Evolutionary conservation across 2,329 filamentous ascomycete species (phyloP), one percentile per base, ranked within the genome.

Genomic region (Zarea fungicola): DNA sequence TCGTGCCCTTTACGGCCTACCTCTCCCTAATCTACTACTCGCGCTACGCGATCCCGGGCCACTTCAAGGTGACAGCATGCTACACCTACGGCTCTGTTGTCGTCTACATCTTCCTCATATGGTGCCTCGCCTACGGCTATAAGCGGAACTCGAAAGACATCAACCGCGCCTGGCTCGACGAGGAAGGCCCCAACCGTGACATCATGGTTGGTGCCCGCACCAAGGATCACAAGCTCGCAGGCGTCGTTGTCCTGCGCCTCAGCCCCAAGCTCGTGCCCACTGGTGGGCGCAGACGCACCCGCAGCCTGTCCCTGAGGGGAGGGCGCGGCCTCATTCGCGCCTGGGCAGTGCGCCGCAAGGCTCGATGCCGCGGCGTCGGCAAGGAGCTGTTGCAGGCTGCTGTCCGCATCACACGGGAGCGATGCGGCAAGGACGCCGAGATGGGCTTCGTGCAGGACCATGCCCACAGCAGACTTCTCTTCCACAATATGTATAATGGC

Each of bases 391-490:
- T 96, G 41, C 78, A 85, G 56, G 85, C 87, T 57, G 88, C 86
- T 2, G 82, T 91, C 3, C 75, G 75, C 49, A 64, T 85, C 48
- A 84, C 85, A 52, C 78, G 78, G 57, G 81, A 83, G 65, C 79
- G 77, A 60, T 85, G 85, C 50, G 87, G 87, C 35, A 78, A 78
- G 51, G 82, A 81, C 28, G 80, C 79, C 3, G 75, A 81, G 50
- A 72, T 91, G 44, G 80, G 83, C 3, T 95, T 95, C 64, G 87
- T 85, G 6, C 71, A 75, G 45, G 81, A 87, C 55, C 89, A 95
- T 71, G 89, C 87, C 37, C 89, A 92, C 76, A 81, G 83, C 54
- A 67, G 68, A 51, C 76, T 78, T 63, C 63, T 89, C 3, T 65
- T 89, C 44, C 82, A 83, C 13, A 69, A 70, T 50, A 65, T 81